phyloP scores from a whole-genome alignment of 768 basidiomycete species.

The Boletellus ananas region DNA sequence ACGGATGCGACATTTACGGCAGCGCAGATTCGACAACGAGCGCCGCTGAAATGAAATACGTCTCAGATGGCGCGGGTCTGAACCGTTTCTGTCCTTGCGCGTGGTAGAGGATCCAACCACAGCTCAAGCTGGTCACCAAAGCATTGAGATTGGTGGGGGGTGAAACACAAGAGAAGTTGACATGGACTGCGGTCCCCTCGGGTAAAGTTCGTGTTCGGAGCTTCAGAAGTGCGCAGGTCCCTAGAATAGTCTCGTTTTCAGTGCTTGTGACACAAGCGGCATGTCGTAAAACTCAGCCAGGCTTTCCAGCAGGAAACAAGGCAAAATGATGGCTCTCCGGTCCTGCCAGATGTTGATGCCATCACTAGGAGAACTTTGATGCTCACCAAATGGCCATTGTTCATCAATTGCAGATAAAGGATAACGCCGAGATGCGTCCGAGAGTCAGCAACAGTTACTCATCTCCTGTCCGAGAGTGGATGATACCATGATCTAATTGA shows the following conservation, averaged over 20 bases:
- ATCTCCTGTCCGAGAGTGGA: too few relatives aligned
- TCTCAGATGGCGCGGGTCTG: not conserved
- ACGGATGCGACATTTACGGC: conserved; percentile 9
- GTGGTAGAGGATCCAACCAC: conserved; percentile 9
- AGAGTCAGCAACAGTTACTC: too few relatives aligned
- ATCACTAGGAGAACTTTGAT: too few relatives aligned
- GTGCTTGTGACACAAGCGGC: too few relatives aligned
- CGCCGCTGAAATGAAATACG: conserved; percentile 7
- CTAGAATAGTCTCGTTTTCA: not conserved
- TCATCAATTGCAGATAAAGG: too few relatives aligned
- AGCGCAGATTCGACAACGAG: conserved; percentile 15
- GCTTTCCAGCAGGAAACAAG: conserved; percentile 4
- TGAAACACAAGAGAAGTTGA: conserved; percentile 10
- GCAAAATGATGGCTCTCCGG: conserved; percentile 7
- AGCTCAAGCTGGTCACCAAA: conserved; percentile 10
- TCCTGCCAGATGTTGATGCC: conserved; percentile 28
- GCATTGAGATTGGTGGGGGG: too few relatives aligned
- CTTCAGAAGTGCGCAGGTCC: conserved; percentile 1
- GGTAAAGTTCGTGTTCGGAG: conserved; percentile 5
- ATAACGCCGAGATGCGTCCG: too few relatives aligned
- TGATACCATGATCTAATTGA: too few relatives aligned
- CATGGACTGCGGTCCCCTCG: conserved; percentile 2
- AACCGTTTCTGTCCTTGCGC: not conserved
- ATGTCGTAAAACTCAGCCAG: not conserved
- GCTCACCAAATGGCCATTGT: too few relatives aligned